These are phyloP conservation scores for Kregervanrija pseudodelftensis DNA, from an alignment of 805 yeast genomes.

Conservation along the genomic window DNA sequence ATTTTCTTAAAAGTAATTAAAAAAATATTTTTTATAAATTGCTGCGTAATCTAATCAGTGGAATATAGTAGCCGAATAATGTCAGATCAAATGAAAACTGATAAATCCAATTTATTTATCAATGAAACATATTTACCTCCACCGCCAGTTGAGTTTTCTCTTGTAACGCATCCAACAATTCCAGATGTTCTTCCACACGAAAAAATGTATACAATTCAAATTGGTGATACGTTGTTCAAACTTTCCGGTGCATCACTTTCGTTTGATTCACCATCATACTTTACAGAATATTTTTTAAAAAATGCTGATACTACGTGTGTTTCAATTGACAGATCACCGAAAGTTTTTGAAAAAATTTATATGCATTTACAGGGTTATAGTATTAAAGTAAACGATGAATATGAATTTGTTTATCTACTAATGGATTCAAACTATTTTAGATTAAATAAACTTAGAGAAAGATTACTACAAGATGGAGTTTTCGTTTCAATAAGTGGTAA, in stretches of 20 bases:
- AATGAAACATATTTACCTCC: too few species aligned
- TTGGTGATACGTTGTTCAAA: constrained; percentile 57
- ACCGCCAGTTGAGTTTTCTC: too few species aligned
- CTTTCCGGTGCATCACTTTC: constrained; percentile 79
- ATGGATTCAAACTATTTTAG: constrained; percentile 70
- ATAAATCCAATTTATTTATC: too few species aligned
- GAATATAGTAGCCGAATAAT: too few species aligned
- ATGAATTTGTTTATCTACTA: constrained; percentile 53
- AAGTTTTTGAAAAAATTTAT: constrained; percentile 57
- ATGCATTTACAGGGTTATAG: constrained; percentile 78
- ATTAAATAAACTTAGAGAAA: constrained; percentile 45
- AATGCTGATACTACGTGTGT: constrained; percentile 32
- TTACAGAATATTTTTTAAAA: constrained; percentile 58
- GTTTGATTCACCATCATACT: constrained; percentile 83
- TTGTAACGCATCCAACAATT: constrained; percentile 21
- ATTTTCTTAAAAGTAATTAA: too few species aligned
- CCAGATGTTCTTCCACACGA: constrained; percentile 59
- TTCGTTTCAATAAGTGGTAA: constrained; percentile 52
- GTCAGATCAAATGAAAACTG: too few species aligned
- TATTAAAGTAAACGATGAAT: constrained; percentile 51
- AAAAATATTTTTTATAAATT: too few species aligned
- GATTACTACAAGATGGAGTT: constrained; percentile 46
- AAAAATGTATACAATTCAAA: constrained; percentile 59
- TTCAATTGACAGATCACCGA: constrained; percentile 69
- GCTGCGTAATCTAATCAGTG: too few species aligned